Percentiles rank a stretch among this genome's conserved stretches.
Conservation (phyloP, 148 eudicot genomes). For the Cornus kousa region DNA sequence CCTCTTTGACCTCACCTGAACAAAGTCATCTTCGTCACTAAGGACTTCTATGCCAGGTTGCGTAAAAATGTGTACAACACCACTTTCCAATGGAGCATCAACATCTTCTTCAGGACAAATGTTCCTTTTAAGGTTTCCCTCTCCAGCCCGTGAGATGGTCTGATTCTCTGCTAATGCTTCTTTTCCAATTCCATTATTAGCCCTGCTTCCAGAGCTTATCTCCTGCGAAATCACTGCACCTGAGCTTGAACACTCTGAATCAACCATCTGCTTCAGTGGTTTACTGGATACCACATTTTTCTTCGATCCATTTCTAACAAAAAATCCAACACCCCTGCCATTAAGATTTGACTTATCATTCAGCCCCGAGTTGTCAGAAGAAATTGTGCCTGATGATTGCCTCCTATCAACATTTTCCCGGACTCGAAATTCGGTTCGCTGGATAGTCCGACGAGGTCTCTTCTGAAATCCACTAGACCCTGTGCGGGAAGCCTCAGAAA, state of each 20-base stretch:
- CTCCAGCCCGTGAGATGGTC: conserved; percentile 34
- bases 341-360: conserved; percentile 42
- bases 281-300: conserved; percentile 34
- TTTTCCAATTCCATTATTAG: conserved; percentile 29
- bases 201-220: conserved; percentile 28
- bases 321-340: conserved; percentile 33
- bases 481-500: conserved; percentile 38
- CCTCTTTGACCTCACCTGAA: conserved; percentile 96
- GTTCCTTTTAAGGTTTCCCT: conserved; percentile 66
- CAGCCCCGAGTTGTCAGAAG: conserved; percentile 26
- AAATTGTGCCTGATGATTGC: conserved; percentile 30
- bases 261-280: conserved; percentile 34
- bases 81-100: conserved; percentile 93
- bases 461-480: conserved; percentile 65
- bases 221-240: conserved; percentile 31
- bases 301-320: conserved; percentile 42
- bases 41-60: conserved; percentile 95
- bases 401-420: conserved; percentile 60
- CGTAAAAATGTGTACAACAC: conserved; percentile 70
- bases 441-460: conserved; percentile 57
- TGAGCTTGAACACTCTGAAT: conserved; percentile 30
- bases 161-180: conserved; percentile 26
- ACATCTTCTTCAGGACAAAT: conserved; percentile 63
- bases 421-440: conserved; percentile 82
- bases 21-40: conserved; percentile 95